Evolutionary conservation across 1,139 yeast genomes (phyloP).

Genomic region (Yamadazyma trypodendri): DNA sequence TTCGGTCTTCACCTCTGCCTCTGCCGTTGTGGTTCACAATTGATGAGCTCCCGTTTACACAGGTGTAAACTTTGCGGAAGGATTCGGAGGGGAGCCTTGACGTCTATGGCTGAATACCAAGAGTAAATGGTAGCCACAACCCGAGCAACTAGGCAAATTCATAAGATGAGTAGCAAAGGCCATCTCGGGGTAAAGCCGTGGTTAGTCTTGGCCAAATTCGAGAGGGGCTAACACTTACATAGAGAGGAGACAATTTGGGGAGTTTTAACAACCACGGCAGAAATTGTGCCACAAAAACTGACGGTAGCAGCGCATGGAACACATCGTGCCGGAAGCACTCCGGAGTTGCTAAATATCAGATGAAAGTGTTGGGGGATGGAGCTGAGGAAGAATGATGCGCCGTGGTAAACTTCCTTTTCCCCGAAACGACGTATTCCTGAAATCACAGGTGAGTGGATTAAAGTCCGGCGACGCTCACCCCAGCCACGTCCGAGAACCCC

Average conservation of each 20-base stretch:
- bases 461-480: conserved; percentile 3
- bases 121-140: background rate
- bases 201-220: too few relatives aligned
- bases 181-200: background rate
- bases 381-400: conserved; percentile 1
- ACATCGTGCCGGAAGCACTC: background rate
- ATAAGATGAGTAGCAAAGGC: background rate
- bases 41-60: conserved; percentile 1
- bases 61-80: background rate
- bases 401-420: conserved; percentile 8
- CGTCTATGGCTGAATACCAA: conserved; percentile 1
- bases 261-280: too few relatives aligned
- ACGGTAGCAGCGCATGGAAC: too few relatives aligned
- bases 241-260: too few relatives aligned
- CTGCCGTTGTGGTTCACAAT: background rate
- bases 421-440: conserved; percentile 7
- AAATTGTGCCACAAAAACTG: too few relatives aligned
- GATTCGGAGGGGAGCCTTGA: conserved; percentile 1
- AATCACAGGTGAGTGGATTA: conserved; percentile 1
- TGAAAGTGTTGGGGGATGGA: background rate
- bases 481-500: background rate
- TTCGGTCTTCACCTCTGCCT: background rate
- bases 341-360: background rate
- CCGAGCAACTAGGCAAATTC: background rate
- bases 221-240: too few relatives aligned